Percentiles rank a stretch among this genome's conserved stretches.
Conservation (phyloP, 768 basidiomycete genomes). For the Phlebiopsis gigantea region DNA sequence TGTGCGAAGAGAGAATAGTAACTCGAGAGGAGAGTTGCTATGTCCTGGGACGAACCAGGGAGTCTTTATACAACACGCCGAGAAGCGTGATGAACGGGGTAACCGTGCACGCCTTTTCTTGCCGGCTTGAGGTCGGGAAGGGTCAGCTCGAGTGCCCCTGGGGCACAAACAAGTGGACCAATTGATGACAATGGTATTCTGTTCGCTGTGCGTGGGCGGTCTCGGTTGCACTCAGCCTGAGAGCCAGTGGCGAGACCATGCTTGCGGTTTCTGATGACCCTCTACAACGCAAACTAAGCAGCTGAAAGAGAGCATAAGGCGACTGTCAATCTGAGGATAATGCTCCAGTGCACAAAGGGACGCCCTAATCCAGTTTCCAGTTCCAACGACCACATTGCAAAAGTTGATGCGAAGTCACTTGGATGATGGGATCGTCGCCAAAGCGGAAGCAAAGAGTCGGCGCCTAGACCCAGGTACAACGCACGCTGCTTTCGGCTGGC, state of each 20-base stretch:
- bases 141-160: not conserved
- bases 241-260: not conserved
- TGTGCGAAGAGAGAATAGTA: slow-evolving; percentile 14
- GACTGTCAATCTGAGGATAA: slow-evolving; percentile 1
- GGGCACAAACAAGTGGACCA: slow-evolving; percentile 2
- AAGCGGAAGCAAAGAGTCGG: not conserved
- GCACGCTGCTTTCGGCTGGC: not conserved
- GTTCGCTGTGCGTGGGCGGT: not conserved
- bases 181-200: slow-evolving; percentile 3
- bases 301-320: not conserved
- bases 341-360: slow-evolving; percentile 8
- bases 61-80: slow-evolving; percentile 1
- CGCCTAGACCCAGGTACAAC: not conserved
- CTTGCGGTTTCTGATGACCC: not conserved
- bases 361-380: not conserved
- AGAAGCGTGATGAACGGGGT: not conserved
- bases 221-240: not conserved
- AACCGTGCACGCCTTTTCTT: not conserved
- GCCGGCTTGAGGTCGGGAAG: not conserved
- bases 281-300: not conserved
- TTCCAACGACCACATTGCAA: not conserved
- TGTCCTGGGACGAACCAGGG: slow-evolving; percentile 9
- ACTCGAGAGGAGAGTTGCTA: slow-evolving; percentile 23
- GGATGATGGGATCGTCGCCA: not conserved
- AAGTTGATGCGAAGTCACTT: not conserved